These are phyloP conservation scores for Carpinus viminea DNA, from an alignment of 306 rosid genomes.

Conservation along the genomic window DNA sequence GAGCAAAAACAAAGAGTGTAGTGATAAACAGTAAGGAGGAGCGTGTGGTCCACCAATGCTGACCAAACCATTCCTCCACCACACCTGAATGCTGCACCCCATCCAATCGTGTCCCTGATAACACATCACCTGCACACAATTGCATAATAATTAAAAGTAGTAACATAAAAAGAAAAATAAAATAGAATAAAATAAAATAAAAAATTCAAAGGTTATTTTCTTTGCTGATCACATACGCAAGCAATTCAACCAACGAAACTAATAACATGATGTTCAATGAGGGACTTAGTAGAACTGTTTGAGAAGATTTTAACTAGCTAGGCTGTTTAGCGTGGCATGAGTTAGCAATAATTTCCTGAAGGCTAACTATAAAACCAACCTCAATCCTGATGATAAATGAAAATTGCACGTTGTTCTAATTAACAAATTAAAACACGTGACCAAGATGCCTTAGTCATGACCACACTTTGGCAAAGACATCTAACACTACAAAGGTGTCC, in stretches of 20 bases:
- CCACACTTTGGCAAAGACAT: background rate
- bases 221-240: background rate
- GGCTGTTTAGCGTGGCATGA: background rate
- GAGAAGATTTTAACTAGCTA: background rate
- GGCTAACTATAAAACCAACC: background rate
- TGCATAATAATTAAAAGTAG: background rate
- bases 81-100: conserved; percentile 56
- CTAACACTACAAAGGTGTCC: background rate
- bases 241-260: background rate
- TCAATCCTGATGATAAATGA: background rate
- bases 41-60: conserved; percentile 65
- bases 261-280: background rate
- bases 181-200: too few species aligned
- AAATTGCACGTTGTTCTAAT: background rate
- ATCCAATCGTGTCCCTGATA: conserved; percentile 58
- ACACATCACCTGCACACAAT: conserved; percentile 53
- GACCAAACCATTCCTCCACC: conserved; percentile 72
- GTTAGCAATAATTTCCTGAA: background rate
- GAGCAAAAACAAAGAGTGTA: conserved; percentile 50
- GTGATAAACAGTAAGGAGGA: conserved; percentile 46
- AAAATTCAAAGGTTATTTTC: background rate
- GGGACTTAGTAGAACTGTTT: background rate
- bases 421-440: background rate
- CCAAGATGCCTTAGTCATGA: background rate
- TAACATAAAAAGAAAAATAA: background rate